Evolutionary conservation across 2,329 filamentous ascomycete genomes (phyloP), one percentile per base, ranked within the genome.

Genomic region (Colletotrichum musae): DNA sequence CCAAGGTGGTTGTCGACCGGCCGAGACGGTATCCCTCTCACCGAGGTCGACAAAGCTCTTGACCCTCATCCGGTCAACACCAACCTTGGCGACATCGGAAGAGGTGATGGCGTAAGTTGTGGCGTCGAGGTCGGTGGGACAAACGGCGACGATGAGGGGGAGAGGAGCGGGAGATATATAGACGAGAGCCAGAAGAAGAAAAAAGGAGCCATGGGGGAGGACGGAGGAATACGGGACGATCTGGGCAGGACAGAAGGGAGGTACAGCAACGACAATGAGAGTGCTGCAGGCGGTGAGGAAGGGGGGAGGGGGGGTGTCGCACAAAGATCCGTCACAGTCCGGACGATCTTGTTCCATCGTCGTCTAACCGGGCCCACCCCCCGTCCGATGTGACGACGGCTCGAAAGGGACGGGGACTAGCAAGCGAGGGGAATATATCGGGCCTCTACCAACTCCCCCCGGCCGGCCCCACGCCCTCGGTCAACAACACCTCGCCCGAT

Each of bases 281-380:
- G 52, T 58, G 51, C 24, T n/a, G 41, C 28, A 26, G 16, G 52
- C 36, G 51, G 32, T 36, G 32, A 36, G 32, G 32, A 36, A 36
- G 32, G 32, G 32, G 7, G 10, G 28, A 9, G 10, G 48, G 67
- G 66, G 67, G 45, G 47, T 66, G 67, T 61, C 57, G 67, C 57
- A 67, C 62, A 60, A 52, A 67, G 67, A 67, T 61, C 63, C 67
- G 51, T 53, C 62, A 57, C 43, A 32, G 21, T 57, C 63, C 62
- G 67, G 67, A 66, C 62, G 67, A 70, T 70, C 67, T 70, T 67
- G 57, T 57, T 62, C 57, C 67, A 43, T 67, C 63, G 57, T 67
- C 51, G 57, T 43, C 56, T 52, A 70, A 67, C 50, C 41, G 26
- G 48, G 41, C 57, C 58, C 45, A 21, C n/a, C 36, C 56, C 50